A percentile compares a stretch with the other conserved stretches of the same genome.
phyloP scores from a whole-genome alignment of 1,139 yeast species.

The Kodamaea alishanica region DNA sequence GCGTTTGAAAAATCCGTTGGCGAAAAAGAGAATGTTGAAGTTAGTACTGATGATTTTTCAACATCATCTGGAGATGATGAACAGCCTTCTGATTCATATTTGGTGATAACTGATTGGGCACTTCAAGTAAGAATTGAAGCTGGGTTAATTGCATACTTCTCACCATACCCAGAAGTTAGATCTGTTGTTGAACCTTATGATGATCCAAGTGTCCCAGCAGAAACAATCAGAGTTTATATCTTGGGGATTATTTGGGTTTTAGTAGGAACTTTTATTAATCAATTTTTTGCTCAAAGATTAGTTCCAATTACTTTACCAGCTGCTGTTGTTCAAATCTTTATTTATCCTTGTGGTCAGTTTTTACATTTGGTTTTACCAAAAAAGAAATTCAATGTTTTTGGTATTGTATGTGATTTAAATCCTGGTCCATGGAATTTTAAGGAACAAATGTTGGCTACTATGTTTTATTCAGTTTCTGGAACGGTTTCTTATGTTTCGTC shows the following conservation, averaged over 20 bases:
- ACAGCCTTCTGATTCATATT: background rate
- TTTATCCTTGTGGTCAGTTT: slow-evolving; percentile 53
- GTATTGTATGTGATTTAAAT: slow-evolving; percentile 17
- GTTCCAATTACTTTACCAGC: slow-evolving; percentile 48
- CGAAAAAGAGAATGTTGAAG: background rate
- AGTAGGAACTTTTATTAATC: slow-evolving; percentile 54
- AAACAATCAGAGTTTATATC: slow-evolving; percentile 55
- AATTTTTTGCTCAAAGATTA: slow-evolving; percentile 54
- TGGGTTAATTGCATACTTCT: slow-evolving; percentile 43
- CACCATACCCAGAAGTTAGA: slow-evolving; percentile 65
- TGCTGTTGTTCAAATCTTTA: slow-evolving; percentile 52
- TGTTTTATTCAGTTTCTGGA: slow-evolving; percentile 18
- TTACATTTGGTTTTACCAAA: slow-evolving; percentile 22
- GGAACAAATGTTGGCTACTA: slow-evolving; percentile 21
- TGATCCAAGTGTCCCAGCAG: slow-evolving; percentile 47
- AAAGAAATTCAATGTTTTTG: slow-evolving; percentile 16
- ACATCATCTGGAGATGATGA: background rate
- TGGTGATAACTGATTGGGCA: slow-evolving; percentile 13
- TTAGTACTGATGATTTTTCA: background rate
- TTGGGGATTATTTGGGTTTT: slow-evolving; percentile 55
- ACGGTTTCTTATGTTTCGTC: slow-evolving; percentile 12
- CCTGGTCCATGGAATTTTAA: slow-evolving; percentile 25
- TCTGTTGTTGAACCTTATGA: slow-evolving; percentile 53
- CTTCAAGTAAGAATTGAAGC: slow-evolving; percentile 18
- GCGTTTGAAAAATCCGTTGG: slow-evolving; percentile 2